Conservation (phyloP, 2,329 filamentous ascomycete species). For the Diaporthe helianthi region DNA sequence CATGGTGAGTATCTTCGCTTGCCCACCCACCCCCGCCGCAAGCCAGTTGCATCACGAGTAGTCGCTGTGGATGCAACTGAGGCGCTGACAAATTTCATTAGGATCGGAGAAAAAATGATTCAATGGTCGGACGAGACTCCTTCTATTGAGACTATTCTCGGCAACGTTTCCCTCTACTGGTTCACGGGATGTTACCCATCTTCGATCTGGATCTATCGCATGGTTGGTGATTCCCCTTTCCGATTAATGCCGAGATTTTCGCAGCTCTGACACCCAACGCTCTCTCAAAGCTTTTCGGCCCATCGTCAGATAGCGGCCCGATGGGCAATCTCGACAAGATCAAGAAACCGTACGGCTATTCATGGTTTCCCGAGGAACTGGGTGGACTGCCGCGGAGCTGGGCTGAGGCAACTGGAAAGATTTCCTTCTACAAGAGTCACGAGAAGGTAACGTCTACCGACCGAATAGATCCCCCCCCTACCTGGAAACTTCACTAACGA, state of each 20-base stretch:
- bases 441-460: conserved; percentile 34
- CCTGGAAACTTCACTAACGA: neutral
- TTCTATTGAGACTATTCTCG: conserved; percentile 53
- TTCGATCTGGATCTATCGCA: conserved; percentile 58
- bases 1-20: conserved; percentile 47
- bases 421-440: conserved; percentile 32
- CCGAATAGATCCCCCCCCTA: neutral
- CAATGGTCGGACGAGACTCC: conserved; percentile 55
- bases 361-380: conserved; percentile 51
- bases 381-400: conserved; percentile 47
- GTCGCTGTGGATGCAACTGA: neutral
- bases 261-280: neutral
- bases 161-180: conserved; percentile 62
- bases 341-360: conserved; percentile 55
- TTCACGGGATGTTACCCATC: conserved; percentile 56
- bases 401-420: conserved; percentile 38
- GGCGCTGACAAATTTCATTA: neutral
- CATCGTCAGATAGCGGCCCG: too few relatives aligned
- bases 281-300: neutral
- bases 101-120: conserved; percentile 63
- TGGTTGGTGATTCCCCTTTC: conserved; percentile 27
- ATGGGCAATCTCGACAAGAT: neutral
- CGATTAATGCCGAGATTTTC: neutral
- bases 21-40: conserved; percentile 37
- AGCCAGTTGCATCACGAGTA: too few relatives aligned